Evolutionary conservation across 2,329 filamentous ascomycete species (phyloP), one percentile per base, ranked within the genome.

Genomic region (Trichoderma atroviride): DNA sequence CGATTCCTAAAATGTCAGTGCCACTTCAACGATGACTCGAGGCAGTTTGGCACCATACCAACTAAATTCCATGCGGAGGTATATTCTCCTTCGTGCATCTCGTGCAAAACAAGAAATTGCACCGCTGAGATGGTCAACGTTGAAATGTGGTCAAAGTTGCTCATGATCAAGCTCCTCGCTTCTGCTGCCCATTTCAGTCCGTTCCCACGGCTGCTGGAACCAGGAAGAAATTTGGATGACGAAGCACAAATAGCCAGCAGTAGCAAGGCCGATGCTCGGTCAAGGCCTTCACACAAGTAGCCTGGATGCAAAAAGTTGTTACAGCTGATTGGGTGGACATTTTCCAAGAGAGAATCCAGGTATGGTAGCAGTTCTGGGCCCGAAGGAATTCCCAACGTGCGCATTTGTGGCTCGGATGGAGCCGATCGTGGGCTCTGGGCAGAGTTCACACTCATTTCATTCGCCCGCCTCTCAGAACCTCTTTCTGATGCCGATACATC

Each of bases 61-160:
- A 56, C 52, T n/a, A 56, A 56, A 27, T 56, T 56, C 52, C 52
- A 56, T 56, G 52, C 52, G 27, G 52, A 56, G 27, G 52, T 56
- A 56, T 56, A 56, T 56, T 56, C 27, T 56, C 52, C 52, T 29
- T 56, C 52, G 52, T 56, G 52, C 52, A 56, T 56, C 52, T 56
- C 52, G 27, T 56, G 52, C 52, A 56, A 56, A 56, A 56, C 27
- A 11, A 56, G 52, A 56, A 56, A 56, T 56, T 56, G 52, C 52
- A 56, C 24, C 27, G 52, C 52, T 31, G 52, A 56, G 52, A 56
- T 56, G 14, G 52, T 56, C 52, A 56, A 29, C 10, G 52, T 56
- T 31, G 52, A 56, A 56, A 56, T 31, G 52, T 56, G 52, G 52
- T 56, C 52, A 0, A 56, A 56, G 27, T 56, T 56, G 29, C 52